These are phyloP conservation scores for Lasiosphaeris hirsuta DNA, from an alignment of 495 filamentous ascomycete species.

Conservation along the genomic window DNA sequence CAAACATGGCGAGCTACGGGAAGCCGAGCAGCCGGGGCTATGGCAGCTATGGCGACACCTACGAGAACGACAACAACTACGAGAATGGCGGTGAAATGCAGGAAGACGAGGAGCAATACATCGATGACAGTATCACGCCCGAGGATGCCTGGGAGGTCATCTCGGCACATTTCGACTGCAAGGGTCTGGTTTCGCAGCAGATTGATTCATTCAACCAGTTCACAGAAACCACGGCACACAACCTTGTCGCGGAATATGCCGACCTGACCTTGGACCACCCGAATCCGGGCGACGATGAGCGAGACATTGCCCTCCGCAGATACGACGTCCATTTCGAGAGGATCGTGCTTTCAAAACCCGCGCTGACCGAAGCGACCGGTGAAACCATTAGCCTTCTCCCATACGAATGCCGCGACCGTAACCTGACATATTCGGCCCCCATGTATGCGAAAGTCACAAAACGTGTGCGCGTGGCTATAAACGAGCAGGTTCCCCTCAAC, in stretches of 20 bases:
- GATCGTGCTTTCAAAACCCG: constrained; percentile 76
- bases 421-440: constrained; percentile 90
- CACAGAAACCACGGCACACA: constrained; percentile 84
- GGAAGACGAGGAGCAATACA: constrained; percentile 67
- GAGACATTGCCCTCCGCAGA: constrained; percentile 75
- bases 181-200: constrained; percentile 96
- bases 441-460: constrained; percentile 83
- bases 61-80: constrained; percentile 44
- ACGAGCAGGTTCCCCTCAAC: constrained; percentile 60
- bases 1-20: constrained; percentile 30
- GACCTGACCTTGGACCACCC: constrained; percentile 86
- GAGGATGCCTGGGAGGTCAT: constrained; percentile 99
- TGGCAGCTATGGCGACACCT: constrained; percentile 28
- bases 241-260: constrained; percentile 84
- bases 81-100: constrained; percentile 60
- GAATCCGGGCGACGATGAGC: constrained; percentile 64
- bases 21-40: constrained; percentile 16
- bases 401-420: constrained; percentile 89
- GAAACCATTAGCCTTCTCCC: constrained; percentile 76
- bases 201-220: constrained; percentile 99
- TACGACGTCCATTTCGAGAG: constrained; percentile 92
- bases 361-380: constrained; percentile 89
- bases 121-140: constrained; percentile 84
- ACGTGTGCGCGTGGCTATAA: constrained; percentile 74
- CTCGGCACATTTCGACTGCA: constrained; percentile 88